Evolutionary conservation across 345 rosid genomes (phyloP).

Genomic region (Populus nigra): DNA sequence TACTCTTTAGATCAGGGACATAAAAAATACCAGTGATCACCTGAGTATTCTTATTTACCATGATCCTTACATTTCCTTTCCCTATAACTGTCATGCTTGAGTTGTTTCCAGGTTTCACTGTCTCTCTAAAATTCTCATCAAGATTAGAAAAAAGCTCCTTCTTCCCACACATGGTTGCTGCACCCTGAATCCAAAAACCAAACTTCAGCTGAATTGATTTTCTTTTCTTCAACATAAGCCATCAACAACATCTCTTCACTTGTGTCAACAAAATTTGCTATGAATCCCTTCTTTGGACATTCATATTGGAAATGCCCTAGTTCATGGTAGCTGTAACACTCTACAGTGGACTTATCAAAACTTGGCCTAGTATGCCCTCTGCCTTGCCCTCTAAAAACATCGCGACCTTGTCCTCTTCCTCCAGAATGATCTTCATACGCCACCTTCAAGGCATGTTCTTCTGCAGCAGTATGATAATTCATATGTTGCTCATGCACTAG

Average conservation of each 20-base stretch:
- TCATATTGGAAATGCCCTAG: background rate
- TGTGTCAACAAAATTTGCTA: background rate
- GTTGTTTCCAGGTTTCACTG: too few relatives aligned
- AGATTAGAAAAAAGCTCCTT: background rate
- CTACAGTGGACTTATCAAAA: background rate
- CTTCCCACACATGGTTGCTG: background rate
- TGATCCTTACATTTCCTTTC: too few relatives aligned
- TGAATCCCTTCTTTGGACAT: background rate
- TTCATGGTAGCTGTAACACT: background rate
- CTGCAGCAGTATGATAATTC: background rate
- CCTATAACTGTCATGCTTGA: too few relatives aligned
- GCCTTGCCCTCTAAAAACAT: background rate
- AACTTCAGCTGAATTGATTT: background rate
- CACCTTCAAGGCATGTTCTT: background rate
- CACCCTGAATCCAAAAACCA: conserved; percentile 1
- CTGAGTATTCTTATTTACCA: too few relatives aligned
- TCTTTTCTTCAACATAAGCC: background rate
- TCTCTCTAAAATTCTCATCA: too few relatives aligned
- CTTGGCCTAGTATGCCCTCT: background rate
- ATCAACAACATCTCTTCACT: background rate
- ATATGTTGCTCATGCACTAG: background rate
- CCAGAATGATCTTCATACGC: background rate
- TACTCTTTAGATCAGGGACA: too few relatives aligned
- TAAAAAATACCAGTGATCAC: too few relatives aligned
- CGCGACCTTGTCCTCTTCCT: background rate